Base-by-base conservation (phyloP, 805 yeast genomes). In the Candida pini region DNA sequence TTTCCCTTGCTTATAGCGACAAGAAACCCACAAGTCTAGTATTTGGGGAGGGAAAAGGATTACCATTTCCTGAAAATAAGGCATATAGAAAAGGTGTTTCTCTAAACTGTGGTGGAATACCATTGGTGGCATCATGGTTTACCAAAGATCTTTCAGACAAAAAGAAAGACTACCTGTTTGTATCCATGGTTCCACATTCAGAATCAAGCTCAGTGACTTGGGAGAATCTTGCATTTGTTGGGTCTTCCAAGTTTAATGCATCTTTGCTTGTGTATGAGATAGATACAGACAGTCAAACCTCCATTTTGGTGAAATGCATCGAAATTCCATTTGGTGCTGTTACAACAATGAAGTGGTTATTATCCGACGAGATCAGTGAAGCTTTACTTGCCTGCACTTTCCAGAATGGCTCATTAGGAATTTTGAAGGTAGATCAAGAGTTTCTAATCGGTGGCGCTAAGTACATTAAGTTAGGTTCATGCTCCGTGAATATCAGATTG, bases 81-180 rank as follows among this genome's bases (percentile, higher is more conserved):
- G 34, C 18, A 6, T 30, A 44, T 14, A 42, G 63, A 33, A 13
- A 25, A 5, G 64, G 64, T 0, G 33, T 39, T 16, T 44, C 51
- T 3, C 26, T 52, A 2, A 57, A 56, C 31, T 48, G 56, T 6
- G 63, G 63, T 15, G 63, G 62, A 2, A 13, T 51, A 3, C 60
- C 63, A 4, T 16, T 56, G 9, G 32, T 40, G 5, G 36, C 48
- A 9, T 43, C 47, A 16, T 58, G 62, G 59, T 36, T 47, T 18
- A 47, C 52, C 26, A 41, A 43, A 22, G 22, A 32, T 4, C 35
- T 50, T 4, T 29, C 39, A 21, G 41, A 31, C 5, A 41, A 41
- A 12, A 35, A 43, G 18, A 43, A 41, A 12, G 36, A 42, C 19
- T 59, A 45, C 31, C 30, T 59, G 12, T 56, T 58, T 43, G 55